A percentile compares a stretch with the other conserved stretches of the same genome.
These are phyloP conservation scores for Gliomastix tumulicola DNA, from an alignment of 2,329 filamentous ascomycete genomes.

Conservation along the genomic window DNA sequence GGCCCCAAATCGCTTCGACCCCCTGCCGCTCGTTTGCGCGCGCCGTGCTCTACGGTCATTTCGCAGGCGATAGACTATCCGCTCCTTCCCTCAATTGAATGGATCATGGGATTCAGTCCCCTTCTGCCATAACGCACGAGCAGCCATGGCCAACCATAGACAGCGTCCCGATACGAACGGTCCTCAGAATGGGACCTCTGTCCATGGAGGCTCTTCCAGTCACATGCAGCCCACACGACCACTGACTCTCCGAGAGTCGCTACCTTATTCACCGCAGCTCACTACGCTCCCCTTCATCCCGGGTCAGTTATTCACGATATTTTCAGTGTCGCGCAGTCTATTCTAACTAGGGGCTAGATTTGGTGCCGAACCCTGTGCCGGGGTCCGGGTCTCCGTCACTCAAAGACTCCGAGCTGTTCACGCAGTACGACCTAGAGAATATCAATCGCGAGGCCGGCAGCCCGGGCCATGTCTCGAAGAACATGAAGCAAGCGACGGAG, in stretches of 20 bases:
- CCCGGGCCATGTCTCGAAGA: slow-evolving; percentile 51
- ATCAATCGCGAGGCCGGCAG: slow-evolving; percentile 64
- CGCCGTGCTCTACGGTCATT: too few relatives aligned
- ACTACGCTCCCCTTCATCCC: slow-evolving; percentile 74
- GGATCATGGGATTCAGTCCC: too few relatives aligned
- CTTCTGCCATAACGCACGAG: too few relatives aligned
- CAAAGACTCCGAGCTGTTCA: slow-evolving; percentile 43
- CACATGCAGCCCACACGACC: slow-evolving; percentile 27
- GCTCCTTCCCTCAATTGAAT: too few relatives aligned
- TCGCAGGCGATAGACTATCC: too few relatives aligned
- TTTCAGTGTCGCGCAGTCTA: too few relatives aligned
- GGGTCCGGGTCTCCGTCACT: slow-evolving; percentile 47
- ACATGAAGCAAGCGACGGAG: slow-evolving; percentile 63
- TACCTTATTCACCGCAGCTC: slow-evolving; percentile 77
- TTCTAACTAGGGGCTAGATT: slow-evolving; percentile 35
- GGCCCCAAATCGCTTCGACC: too few relatives aligned
- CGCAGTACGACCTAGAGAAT: slow-evolving; percentile 50
- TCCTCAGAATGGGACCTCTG: slow-evolving; percentile 20
- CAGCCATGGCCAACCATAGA: too few relatives aligned
- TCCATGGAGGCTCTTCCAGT: slow-evolving; percentile 12
- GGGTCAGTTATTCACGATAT: slow-evolving; percentile 45
- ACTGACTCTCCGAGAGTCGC: slow-evolving; percentile 64
- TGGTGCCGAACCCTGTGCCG: slow-evolving; percentile 58
- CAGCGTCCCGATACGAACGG: too few relatives aligned
- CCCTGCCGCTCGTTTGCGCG: too few relatives aligned